Evolutionary conservation across 129 eudicot species (phyloP).

Genomic region (Saposhnikovia divaricata): DNA sequence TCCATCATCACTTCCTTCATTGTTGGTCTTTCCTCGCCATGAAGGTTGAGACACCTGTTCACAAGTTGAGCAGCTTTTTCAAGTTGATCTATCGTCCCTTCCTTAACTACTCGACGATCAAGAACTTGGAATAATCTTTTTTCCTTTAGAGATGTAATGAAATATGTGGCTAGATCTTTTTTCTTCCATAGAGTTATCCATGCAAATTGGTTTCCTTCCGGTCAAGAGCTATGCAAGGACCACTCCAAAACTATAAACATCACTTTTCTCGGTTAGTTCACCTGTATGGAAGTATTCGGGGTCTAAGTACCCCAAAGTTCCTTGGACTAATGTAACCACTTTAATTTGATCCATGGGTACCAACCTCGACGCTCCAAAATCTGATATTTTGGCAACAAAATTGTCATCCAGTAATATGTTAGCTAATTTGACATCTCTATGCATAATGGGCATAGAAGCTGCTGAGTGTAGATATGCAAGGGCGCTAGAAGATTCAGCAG

Average conservation of each 20-base stretch:
- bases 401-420: background rate
- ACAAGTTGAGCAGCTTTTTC: constrained; percentile 22
- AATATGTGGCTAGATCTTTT: background rate
- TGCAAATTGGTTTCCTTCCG: background rate
- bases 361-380: background rate
- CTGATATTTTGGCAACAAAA: background rate
- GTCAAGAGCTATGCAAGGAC: background rate
- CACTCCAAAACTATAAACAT: background rate
- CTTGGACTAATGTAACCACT: background rate
- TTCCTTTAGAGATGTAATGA: constrained; percentile 20
- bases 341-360: background rate
- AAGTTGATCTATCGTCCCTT: constrained; percentile 31
- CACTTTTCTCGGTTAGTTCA: background rate
- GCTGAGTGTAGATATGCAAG: background rate
- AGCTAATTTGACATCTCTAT: background rate
- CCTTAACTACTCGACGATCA: constrained; percentile 25
- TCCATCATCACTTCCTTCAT: constrained; percentile 48
- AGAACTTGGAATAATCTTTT: constrained; percentile 32
- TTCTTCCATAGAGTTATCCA: background rate
- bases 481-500: background rate
- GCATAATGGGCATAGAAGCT: background rate
- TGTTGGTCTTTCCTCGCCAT: constrained; percentile 39
- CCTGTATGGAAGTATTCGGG: background rate
- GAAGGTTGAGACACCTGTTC: constrained; percentile 32
- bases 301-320: background rate